Evolutionary conservation across 1,284 basidiomycete genomes (phyloP), one percentile per base, ranked within the genome.

Genomic region (Leccinum pachyderme): DNA sequence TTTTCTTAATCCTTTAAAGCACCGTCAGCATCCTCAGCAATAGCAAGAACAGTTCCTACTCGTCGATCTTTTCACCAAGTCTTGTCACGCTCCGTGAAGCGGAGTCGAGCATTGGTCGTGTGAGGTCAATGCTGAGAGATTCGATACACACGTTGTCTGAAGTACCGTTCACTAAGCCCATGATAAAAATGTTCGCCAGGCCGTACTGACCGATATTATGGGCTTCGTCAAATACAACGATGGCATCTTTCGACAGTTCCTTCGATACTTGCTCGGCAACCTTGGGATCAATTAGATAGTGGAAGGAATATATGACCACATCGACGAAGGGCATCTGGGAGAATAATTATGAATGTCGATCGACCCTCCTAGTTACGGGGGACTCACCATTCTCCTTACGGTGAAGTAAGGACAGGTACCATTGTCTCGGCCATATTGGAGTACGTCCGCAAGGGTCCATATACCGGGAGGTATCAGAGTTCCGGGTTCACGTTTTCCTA

Each of bases 181-280:
- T 11, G 15, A 24, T 44, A 29, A 22, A 39, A 24, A 27, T 25
- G 48, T 48, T 15, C 29, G 6, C n/a, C 13, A 41, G n/a, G 25
- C 11, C 29, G 24, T 13, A 66, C 80, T 58, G 62, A 94, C 93
- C 95, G 56, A 99, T 99, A 70, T 99, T 99, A 76, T 99, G 97
- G 7, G 97, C 97, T 73, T 99, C 97, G 70, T 99, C 97, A 66
- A 99, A 99, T 0, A 99, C 95, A 46, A 99, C 95, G 55, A 99
- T 99, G 44, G 94, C 88, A 70, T 99, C 97, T 65, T 98, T 98
- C 31, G 91, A 93, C 75, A 99, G 82, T 70, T 99, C 96, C 67
- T 94, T 95, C 6, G 95, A 98, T 12, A 99, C 97, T 76, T 98
- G 95, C 66, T 99, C 96, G 0, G 97, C 97, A 41, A 99, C 95